Percentiles rank a stretch among this genome's conserved stretches.
These are phyloP conservation scores for Saccharomycopsis sp. DNA, from an alignment of 805 yeast genomes.

Conservation along the genomic window DNA sequence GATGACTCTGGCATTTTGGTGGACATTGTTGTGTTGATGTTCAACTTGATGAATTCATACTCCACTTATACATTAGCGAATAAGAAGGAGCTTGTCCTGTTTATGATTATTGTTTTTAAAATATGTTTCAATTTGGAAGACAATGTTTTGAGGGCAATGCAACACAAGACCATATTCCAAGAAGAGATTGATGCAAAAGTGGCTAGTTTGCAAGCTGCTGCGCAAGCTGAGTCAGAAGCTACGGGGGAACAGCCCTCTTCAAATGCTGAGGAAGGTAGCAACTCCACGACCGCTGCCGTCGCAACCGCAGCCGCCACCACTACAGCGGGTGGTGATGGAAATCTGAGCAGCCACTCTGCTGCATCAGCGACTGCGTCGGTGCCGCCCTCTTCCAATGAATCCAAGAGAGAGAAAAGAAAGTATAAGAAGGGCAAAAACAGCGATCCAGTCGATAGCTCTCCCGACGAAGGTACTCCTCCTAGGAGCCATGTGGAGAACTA, in stretches of 20 bases:
- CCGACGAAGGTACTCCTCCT: no score
- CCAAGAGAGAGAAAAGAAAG: conserved; percentile 2
- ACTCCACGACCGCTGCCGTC: no score
- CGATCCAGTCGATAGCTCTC: no score
- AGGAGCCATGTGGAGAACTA: no score
- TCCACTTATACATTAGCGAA: conserved; percentile 8
- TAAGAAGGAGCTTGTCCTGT: conserved; percentile 6
- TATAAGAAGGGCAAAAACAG: neutral
- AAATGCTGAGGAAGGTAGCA: neutral
- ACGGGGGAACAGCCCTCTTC: neutral
- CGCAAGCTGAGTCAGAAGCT: neutral
- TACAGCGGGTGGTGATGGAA: no score
- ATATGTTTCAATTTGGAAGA: conserved; percentile 9
- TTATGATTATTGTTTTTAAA: conserved; percentile 2
- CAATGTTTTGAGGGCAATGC: neutral
- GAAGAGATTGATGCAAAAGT: conserved; percentile 33
- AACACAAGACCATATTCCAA: neutral
- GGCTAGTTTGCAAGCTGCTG: conserved; percentile 28
- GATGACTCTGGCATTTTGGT: conserved; percentile 57
- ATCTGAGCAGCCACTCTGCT: no score
- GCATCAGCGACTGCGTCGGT: no score
- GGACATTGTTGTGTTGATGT: conserved; percentile 64
- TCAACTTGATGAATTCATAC: conserved; percentile 41
- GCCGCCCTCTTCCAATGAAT: neutral
- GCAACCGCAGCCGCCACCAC: no score